These are phyloP conservation scores for Centaurea solstitialis DNA, from an alignment of 129 eudicot species.

Conservation along the genomic window DNA sequence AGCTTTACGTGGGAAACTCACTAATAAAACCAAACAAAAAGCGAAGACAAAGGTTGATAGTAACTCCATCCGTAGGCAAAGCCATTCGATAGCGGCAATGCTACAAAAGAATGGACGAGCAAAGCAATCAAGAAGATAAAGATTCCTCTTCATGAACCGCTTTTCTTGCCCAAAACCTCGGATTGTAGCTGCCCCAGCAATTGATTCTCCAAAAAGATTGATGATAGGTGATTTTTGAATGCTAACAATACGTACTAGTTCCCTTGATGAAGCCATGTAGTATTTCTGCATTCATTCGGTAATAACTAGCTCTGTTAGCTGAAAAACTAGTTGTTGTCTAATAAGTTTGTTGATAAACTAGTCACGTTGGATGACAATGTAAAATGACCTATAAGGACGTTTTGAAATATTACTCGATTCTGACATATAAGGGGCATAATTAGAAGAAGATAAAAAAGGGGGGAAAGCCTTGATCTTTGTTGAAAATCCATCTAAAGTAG, in stretches of 20 bases:
- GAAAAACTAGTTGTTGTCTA: neutral
- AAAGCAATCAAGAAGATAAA: slow-evolving; percentile 90
- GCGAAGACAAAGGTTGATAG: slow-evolving; percentile 92
- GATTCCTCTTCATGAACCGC: slow-evolving; percentile 93
- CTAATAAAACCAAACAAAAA: slow-evolving; percentile 86
- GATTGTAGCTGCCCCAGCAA: slow-evolving; percentile 95
- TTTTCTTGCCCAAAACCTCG: slow-evolving; percentile 98
- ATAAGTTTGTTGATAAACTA: neutral
- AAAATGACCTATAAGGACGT: neutral
- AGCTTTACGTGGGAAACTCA: slow-evolving; percentile 91
- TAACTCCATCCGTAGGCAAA: slow-evolving; percentile 95
- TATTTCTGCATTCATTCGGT: slow-evolving; percentile 69
- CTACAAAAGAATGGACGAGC: slow-evolving; percentile 98
- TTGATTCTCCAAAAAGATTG: slow-evolving; percentile 89
- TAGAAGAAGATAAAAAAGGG: neutral
- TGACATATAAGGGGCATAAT: neutral
- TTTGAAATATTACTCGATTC: neutral
- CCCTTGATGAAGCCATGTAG: slow-evolving; percentile 98
- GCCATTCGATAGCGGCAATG: slow-evolving; percentile 98
- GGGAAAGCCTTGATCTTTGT: neutral
- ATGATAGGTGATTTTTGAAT: slow-evolving; percentile 96
- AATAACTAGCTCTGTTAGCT: neutral
- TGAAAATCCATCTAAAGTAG: neutral
- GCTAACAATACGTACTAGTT: slow-evolving; percentile 91
- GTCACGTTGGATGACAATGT: neutral